Percentiles rank a stretch among this genome's conserved stretches.
Evolutionary conservation across 441 rosid genomes (phyloP).

Genomic region (Daphne laureola): DNA sequence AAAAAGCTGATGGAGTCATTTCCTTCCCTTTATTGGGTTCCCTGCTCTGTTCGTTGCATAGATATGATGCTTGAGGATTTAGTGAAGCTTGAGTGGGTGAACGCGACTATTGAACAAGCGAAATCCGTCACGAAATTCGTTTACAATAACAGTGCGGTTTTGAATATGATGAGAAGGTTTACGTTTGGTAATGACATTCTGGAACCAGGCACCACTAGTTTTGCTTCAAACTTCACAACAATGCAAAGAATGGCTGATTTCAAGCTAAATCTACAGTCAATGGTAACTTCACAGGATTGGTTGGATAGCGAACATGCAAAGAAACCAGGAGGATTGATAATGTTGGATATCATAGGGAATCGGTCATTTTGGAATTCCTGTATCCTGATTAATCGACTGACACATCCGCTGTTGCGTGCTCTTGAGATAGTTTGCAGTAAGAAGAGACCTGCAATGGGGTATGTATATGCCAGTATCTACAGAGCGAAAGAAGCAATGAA

Average conservation of each 20-base stretch:
- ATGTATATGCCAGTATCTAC: constrained; percentile 66
- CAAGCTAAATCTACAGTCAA: constrained; percentile 54
- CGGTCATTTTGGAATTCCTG: constrained; percentile 66
- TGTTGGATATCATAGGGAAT: constrained; percentile 50
- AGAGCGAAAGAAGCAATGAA: constrained; percentile 69
- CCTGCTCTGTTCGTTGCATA: constrained; percentile 61
- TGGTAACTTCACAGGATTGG: constrained; percentile 88
- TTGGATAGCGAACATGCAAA: constrained; percentile 52
- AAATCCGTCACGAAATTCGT: constrained; percentile 60
- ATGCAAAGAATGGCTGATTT: constrained; percentile 46
- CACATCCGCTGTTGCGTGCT: constrained; percentile 52
- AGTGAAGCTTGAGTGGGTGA: constrained; percentile 53
- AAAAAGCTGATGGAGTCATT: constrained; percentile 44
- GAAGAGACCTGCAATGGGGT: constrained; percentile 78
- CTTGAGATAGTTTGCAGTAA: constrained; percentile 41
- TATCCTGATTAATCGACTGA: constrained; percentile 36
- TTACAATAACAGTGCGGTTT: constrained; percentile 53
- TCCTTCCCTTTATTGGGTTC: constrained; percentile 68
- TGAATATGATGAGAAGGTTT: constrained; percentile 63
- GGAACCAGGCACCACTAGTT: constrained; percentile 42
- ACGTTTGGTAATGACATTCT: constrained; percentile 66
- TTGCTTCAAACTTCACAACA: constrained; percentile 57
- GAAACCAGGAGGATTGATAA: constrained; percentile 54
- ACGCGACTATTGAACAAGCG: constrained; percentile 52
- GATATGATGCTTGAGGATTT: constrained; percentile 72